Evolutionary conservation across 1,284 basidiomycete genomes (phyloP), one percentile per base, ranked within the genome.

Genomic region (Ustilago curta): DNA sequence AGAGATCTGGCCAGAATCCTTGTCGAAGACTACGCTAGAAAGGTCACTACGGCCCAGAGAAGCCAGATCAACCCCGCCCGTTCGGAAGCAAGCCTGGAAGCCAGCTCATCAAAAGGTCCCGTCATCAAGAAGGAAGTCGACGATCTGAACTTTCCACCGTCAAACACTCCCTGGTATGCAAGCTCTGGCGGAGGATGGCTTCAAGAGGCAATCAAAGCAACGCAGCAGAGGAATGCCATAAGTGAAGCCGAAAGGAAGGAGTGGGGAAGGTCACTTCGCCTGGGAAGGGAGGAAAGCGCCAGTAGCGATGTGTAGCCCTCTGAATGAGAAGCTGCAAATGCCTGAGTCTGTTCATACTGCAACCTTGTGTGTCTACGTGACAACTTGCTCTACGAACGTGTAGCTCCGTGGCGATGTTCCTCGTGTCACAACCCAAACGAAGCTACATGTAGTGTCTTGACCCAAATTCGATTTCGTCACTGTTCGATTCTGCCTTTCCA

Each of bases 191-290:
- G 11, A 32, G 11, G 35, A 12, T 37, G 35, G 35, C 14, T n/a
- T 19, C 40, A 42, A 11, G 6, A 29, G 45, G 25, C 27, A n/a
- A 25, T 9, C 1, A 45, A 25, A 16, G 12, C 27, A 16, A 45
- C 16, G 44, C 3, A 11, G 5, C 5, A 27, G 23, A 27, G 12
- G 44, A 6, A 7, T 3, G 8, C 18, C n/a, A 3, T 16, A 8
- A 8, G 16, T 5, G 54, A 37, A 37, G 45, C 55, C 2, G 32
- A 48, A 14, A 47, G 44, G 12, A 58, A 35, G 18, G 56, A 58
- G 31, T 58, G 56, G 56, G 56, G 56, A 11, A 58, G 19, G 27
- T n/a, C 19, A 2, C 37, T 58, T 8, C 29, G 47, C 16, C 25
- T 58, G 8, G 18, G 35, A 19, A 18, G 21, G 31, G 40, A 32